Evolutionary conservation across 177 flowering plant species (phyloP), one percentile per base, ranked within the genome.

Genomic region (Telopea speciosissima): DNA sequence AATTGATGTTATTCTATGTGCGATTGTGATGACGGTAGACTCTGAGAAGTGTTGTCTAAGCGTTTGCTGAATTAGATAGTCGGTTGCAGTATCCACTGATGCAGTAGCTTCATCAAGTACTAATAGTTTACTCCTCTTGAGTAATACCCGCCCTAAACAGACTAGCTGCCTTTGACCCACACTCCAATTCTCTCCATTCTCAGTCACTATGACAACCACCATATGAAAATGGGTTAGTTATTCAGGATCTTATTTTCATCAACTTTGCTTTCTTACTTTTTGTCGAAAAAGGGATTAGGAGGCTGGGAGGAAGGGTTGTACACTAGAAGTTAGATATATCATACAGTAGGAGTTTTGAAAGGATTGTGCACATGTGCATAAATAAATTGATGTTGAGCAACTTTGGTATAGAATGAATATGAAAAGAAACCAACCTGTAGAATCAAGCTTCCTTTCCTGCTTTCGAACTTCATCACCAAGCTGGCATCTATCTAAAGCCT

Each of bases 21-120:
- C 91, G 16, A 87, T 81, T 1, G 81, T 84, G 36, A 87, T 79
- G 31, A 85, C 83, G 0, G 90, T 87, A 24, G 79, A 85, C 0
- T 76, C 76, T 22, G 71, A 73, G 65, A 85, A 85, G 16, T 87
- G 84, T 17, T 71, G 67, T 49, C 80, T 69, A 3, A 88, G 74
- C 5, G 83, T 84, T 54, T 73, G 80, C 76, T 89, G 88, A 33
- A 89, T 78, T 28, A 82, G 71, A 8, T 74, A 69, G 44, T 88
- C 90, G 0, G 90, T 85, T 33, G 85, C 78, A 33, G 85, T 81
- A 68, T 88, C 92, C 0, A 88, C 80, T 5, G 90, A 88, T 24
- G 90, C 89, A 22, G 90, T 89, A 28, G 93, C 93, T 75, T 89
- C 93, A 68, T 89, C 93, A 1, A 87, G 82, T 9, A 89, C 82